These are phyloP conservation scores for Mortierella sp. DNA, from an alignment of 371 early-diverging fungal species.

Conservation along the genomic window DNA sequence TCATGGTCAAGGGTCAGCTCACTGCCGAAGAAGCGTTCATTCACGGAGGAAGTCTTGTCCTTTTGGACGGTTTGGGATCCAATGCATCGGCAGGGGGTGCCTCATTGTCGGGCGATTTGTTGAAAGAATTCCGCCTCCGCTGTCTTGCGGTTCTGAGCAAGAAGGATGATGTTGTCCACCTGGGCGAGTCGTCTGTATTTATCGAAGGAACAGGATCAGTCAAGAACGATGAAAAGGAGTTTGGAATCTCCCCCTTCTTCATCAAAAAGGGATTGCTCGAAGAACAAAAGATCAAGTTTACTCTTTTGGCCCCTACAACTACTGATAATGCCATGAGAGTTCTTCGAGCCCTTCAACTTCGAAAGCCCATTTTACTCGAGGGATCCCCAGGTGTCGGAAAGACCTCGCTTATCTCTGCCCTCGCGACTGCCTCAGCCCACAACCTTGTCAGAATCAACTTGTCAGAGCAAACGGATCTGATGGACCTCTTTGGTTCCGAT, in stretches of 20 bases:
- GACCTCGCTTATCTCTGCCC: slow-evolving; percentile 91
- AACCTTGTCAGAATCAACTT: slow-evolving; percentile 97
- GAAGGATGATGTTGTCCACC: slow-evolving; percentile 33
- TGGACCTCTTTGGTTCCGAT: slow-evolving; percentile 99
- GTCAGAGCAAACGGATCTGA: slow-evolving; percentile 99
- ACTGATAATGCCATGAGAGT: slow-evolving; percentile 91
- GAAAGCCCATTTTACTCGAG: slow-evolving; percentile 96
- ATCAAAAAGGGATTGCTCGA: slow-evolving; percentile 71
- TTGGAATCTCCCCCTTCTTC: slow-evolving; percentile 83
- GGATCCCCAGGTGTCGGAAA: slow-evolving; percentile 99
- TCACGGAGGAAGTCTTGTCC: slow-evolving; percentile 93
- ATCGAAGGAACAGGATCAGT: slow-evolving; percentile 58
- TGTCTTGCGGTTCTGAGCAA: slow-evolving; percentile 56
- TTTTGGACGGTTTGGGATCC: slow-evolving; percentile 94
- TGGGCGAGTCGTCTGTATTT: slow-evolving; percentile 57
- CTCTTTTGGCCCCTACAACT: slow-evolving; percentile 92
- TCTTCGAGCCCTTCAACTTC: slow-evolving; percentile 93
- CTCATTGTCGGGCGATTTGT: slow-evolving; percentile 61
- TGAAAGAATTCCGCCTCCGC: slow-evolving; percentile 65
- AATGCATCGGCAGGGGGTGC: slow-evolving; percentile 83
- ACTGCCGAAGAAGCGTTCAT: slow-evolving; percentile 72
- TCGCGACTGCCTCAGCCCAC: slow-evolving; percentile 88
- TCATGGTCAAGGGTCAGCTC: slow-evolving; percentile 52
- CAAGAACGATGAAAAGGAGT: slow-evolving; percentile 53
- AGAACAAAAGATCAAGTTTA: slow-evolving; percentile 73